These are phyloP conservation scores for Fusarium abutilonis DNA, from an alignment of 2,329 filamentous ascomycete species.

Conservation along the genomic window DNA sequence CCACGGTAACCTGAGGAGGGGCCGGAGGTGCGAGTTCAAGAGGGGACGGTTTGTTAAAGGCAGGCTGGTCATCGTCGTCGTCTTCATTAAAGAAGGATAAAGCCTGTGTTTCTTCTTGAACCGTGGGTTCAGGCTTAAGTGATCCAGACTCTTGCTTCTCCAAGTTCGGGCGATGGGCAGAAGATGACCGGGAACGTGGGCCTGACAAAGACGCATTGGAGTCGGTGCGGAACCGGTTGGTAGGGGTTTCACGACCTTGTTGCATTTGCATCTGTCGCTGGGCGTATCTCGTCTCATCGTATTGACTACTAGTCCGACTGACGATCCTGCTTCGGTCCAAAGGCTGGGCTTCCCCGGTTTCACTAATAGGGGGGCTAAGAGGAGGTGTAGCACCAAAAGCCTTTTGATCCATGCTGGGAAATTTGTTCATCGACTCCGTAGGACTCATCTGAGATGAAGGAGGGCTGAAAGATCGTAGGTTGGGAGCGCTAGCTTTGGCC, in stretches of 20 bases:
- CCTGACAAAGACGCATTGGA: constrained; percentile 55
- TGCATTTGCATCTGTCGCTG: constrained; percentile 85
- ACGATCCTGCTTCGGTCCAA: constrained; percentile 86
- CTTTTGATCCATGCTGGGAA: constrained; percentile 50
- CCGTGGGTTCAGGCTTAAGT: constrained; percentile 45
- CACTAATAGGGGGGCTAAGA: constrained; percentile 70
- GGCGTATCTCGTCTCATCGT: constrained; percentile 86
- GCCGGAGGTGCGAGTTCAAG: constrained; percentile 44
- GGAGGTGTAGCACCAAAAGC: constrained; percentile 52
- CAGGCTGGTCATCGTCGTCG: constrained; percentile 55
- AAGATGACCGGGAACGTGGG: constrained; percentile 59
- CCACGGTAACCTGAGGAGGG: constrained; percentile 52
- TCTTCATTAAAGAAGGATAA: constrained; percentile 56
- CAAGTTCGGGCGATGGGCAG: constrained; percentile 51
- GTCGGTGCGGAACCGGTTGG: constrained; percentile 57
- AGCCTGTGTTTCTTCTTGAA: constrained; percentile 48
- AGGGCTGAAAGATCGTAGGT: constrained; percentile 68
- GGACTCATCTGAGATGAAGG: constrained; percentile 54
- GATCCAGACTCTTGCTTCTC: constrained; percentile 49
- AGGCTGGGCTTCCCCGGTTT: constrained; percentile 71
- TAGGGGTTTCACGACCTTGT: constrained; percentile 73
- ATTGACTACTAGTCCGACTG: constrained; percentile 71
- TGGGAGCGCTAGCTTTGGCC: constrained; percentile 72
- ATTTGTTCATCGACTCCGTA: constrained; percentile 52
- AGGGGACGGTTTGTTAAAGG: constrained; percentile 18